Percentiles rank a stretch among this genome's conserved stretches.
These are phyloP conservation scores for Isabelozyma rhagii DNA, from an alignment of 805 yeast species.

Conservation along the genomic window DNA sequence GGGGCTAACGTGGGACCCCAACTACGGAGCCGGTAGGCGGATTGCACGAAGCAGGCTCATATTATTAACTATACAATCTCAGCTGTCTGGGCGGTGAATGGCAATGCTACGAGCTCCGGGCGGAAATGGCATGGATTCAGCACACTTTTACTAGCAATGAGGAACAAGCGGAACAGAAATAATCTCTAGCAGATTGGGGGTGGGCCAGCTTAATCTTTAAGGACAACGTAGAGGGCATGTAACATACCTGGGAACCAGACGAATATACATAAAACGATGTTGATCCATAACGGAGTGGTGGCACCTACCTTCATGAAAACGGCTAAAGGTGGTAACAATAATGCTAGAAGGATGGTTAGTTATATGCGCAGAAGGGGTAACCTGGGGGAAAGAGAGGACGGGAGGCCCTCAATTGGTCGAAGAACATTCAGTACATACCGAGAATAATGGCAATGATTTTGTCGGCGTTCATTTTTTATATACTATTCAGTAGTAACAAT, in stretches of 20 bases:
- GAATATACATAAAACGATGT: slow-evolving; percentile 58
- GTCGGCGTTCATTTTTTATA: slow-evolving; percentile 31
- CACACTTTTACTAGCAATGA: no score
- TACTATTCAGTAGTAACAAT: neutral
- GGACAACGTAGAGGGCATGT: slow-evolving; percentile 67
- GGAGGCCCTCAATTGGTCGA: neutral
- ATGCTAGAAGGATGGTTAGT: slow-evolving; percentile 30
- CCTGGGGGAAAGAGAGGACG: neutral
- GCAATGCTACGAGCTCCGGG: no score
- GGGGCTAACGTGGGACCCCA: no score
- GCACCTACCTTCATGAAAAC: slow-evolving; percentile 69
- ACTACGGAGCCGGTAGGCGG: no score
- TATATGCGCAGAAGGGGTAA: neutral
- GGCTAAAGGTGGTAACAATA: slow-evolving; percentile 73
- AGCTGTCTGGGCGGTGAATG: no score
- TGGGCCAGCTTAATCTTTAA: slow-evolving; percentile 16
- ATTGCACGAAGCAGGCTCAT: no score
- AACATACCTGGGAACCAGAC: slow-evolving; percentile 78
- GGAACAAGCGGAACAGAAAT: no score
- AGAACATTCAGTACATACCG: slow-evolving; percentile 19
- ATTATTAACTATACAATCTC: no score
- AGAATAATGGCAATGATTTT: slow-evolving; percentile 38
- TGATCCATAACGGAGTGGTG: slow-evolving; percentile 61
- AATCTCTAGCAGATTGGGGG: no score
- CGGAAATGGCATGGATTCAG: no score